Base-by-base conservation (phyloP, 2,329 filamentous ascomycete genomes). In the Penicillium glabrum region DNA sequence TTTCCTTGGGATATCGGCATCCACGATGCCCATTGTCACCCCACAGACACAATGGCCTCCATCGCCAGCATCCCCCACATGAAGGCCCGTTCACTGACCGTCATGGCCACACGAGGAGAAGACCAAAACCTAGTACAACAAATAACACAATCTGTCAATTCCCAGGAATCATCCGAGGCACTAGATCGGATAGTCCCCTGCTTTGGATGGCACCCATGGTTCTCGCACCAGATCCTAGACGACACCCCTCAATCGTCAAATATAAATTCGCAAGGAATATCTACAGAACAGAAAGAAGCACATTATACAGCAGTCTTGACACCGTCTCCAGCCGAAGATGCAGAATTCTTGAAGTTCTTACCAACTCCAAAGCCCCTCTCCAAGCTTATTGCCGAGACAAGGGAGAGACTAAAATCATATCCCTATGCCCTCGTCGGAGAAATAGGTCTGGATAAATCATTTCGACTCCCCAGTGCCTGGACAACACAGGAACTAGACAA, bases 161-260 rank as follows among this genome's bases (percentile, higher is more conserved):
- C 14, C 3, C 65, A 61, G n/a, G 41, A 27, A 14, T 24, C 53
- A 44, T 53, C 50, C 5, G 26, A 39, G 19, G 39, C 7, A 23
- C 5, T 21, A 45, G 75, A 78, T 59, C 79, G 77, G 56, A 73
- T 88, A 26, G 65, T 88, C 0, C 86, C 86, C 0, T 83, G 82
- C 50, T 88, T 88, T 67, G 86, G 86, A 37, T 88, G 86, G 86
- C 86, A 88, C 70, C 86, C 86, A 0, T 88, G 86, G 86, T 88
- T 88, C 67, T 84, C 85, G 0, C 80, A 88, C 66, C 83, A 86
- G 58, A 81, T 88, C 67, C 79, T 80, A 62, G 75, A 80, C 61
- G 77, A 84, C 52, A 59, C 49, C 3, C 41, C 53, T 6, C 35
- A 61, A 21, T 69, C 52, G 19, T 48, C 56, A 10, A 27, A 41